Conservation (phyloP, 129 eudicot species). For the Pulicaria dysenterica region DNA sequence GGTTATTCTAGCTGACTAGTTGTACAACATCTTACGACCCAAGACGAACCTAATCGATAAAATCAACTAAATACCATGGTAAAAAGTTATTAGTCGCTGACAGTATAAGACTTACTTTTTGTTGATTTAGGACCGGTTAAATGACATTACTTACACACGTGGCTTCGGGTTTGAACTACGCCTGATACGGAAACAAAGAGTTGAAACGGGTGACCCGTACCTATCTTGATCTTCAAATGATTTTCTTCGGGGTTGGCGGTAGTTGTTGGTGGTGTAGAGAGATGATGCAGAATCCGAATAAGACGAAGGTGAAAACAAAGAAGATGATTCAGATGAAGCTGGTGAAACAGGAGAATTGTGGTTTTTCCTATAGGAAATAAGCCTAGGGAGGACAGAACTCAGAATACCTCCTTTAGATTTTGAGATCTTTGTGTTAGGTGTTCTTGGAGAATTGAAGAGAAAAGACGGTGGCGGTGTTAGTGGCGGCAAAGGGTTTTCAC, state of each 20-base stretch:
- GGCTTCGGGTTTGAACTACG: constrained; percentile 32
- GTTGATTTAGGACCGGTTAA: background rate
- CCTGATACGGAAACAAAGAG: constrained; percentile 46
- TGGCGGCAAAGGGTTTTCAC: constrained; percentile 54
- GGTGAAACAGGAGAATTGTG: constrained; percentile 37
- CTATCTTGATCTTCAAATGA: constrained; percentile 37
- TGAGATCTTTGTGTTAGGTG: constrained; percentile 34
- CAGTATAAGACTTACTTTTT: background rate
- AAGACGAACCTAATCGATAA: background rate
- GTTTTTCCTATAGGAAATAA: constrained; percentile 30
- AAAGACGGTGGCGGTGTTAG: constrained; percentile 60
- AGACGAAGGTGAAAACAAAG: constrained; percentile 35
- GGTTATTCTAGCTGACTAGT: background rate
- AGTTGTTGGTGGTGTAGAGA: constrained; percentile 17
- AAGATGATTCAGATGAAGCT: constrained; percentile 35
- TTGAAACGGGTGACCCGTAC: constrained; percentile 40
- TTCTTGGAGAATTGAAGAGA: constrained; percentile 36
- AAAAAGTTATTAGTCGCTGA: background rate
- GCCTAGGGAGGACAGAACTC: constrained; percentile 41
- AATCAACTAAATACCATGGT: background rate
- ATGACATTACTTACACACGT: background rate
- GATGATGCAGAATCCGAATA: constrained; percentile 48
- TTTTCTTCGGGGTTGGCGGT: constrained; percentile 20
- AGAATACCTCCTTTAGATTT: constrained; percentile 39
- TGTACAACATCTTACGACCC: constrained; percentile 22